Base-by-base conservation (phyloP, 2,329 filamentous ascomycete genomes). In the Penicillium crustosum region DNA sequence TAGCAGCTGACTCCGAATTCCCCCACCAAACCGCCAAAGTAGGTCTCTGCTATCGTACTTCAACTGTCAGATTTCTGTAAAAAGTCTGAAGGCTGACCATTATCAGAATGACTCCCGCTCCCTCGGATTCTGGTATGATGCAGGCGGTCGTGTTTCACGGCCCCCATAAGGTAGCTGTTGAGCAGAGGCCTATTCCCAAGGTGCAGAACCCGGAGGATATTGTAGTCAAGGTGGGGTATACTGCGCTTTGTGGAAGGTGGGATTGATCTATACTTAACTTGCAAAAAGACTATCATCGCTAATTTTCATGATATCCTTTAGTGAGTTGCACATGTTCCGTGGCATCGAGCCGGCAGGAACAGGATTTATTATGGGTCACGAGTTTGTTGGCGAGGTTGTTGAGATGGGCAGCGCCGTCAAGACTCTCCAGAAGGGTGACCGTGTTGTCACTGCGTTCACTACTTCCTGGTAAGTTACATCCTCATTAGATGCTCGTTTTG, bases 111-210 rank as follows among this genome's bases (percentile, higher is more conserved):
- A 17, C 60, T 27, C 13, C 58, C 15, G n/a, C 52, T 36, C 21
- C 57, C 52, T 57, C 62, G 1, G 49, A 35, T 21, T 38, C 59
- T 19, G 63, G 60, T 57, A 90, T 84, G 0, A 96, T 97, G 93
- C 89, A 90, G 74, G 91, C 91, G 31, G 90, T 97, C 31, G 84
- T 96, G 54, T 95, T 96, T 78, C 88, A 93, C 61, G 91, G 89
- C 2, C 88, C 89, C 4, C 82, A 84, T 68, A 86, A 90, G 69
- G 82, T 96, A 54, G 87, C 83, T 0, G 77, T 97, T 55, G 89
- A 96, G 76, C 86, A 94, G 59, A 83, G 90, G 21, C 91, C 91
- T 0, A 82, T 93, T 13, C 93, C 93, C 1, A 83, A 85, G 64
- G 82, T 96, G 62, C 81, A 88, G 66, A 81, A 90, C 58, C 81